Evolutionary conservation across 345 rosid species (phyloP).

Genomic region (Camelina neglecta): DNA sequence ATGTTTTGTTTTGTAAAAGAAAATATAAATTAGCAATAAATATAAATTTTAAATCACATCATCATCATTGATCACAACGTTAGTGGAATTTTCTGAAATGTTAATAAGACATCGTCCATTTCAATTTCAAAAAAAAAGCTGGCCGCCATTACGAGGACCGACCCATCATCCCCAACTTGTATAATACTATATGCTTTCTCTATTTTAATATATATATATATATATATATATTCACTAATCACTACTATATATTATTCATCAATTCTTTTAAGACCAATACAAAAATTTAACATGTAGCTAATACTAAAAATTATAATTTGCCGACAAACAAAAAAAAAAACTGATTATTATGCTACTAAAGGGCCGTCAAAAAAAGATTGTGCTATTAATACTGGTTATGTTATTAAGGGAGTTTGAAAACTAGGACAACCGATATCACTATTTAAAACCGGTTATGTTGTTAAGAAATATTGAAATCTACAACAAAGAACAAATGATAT

Average conservation of each 20-base stretch:
- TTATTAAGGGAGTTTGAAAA: neutral
- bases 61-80: slow-evolving; percentile 41
- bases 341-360: neutral
- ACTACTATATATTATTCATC: slow-evolving; percentile 1
- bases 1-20: slow-evolving; percentile 18
- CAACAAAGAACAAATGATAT: no score
- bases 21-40: slow-evolving; percentile 8
- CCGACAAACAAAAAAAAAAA: neutral
- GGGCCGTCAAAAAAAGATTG: neutral
- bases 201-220: slow-evolving; percentile 1
- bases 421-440: no score
- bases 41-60: slow-evolving; percentile 33
- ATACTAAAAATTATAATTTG: slow-evolving; percentile 1
- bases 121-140: slow-evolving; percentile 39
- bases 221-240: neutral
- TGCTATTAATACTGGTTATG: neutral
- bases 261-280: slow-evolving; percentile 4
- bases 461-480: no score
- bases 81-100: slow-evolving; percentile 41
- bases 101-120: slow-evolving; percentile 35
- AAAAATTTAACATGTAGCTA: neutral
- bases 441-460: no score
- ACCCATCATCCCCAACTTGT: slow-evolving; percentile 34
- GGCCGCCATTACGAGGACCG: slow-evolving; percentile 45
- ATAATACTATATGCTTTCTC: slow-evolving; percentile 26